Percentiles rank a stretch among this genome's conserved stretches.
Conservation (phyloP, 2,329 filamentous ascomycete species). For the Epichloe typhina region DNA sequence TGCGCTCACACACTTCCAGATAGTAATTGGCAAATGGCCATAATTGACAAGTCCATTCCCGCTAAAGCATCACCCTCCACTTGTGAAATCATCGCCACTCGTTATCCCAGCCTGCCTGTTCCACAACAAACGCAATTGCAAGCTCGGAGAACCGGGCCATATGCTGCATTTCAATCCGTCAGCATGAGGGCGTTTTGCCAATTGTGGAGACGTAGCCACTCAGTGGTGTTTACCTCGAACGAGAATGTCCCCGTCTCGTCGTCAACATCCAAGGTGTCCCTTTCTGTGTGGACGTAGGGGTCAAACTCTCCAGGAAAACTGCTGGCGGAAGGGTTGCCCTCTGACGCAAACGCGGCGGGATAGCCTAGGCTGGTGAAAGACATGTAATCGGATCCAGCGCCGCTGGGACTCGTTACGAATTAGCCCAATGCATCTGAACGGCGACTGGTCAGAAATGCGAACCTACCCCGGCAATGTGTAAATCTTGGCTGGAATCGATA, state of each 20-base stretch:
- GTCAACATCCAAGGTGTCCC: constrained; percentile 25
- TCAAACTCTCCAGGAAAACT: constrained; percentile 22
- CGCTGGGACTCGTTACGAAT: constrained; percentile 7
- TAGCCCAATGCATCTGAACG: not conserved
- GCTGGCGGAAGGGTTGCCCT: constrained; percentile 22
- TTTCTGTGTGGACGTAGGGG: constrained; percentile 23
- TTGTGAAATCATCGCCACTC: constrained; percentile 19
- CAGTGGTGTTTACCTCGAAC: constrained; percentile 16
- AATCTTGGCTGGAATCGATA: constrained; percentile 21
- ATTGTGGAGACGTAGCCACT: not conserved
- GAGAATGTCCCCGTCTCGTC: constrained; percentile 25
- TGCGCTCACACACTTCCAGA: too few species aligned
- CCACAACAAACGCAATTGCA: constrained; percentile 25
- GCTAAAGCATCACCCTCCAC: not conserved
- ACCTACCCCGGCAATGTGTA: constrained; percentile 19
- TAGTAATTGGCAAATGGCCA: too few species aligned
- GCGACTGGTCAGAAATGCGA: not conserved
- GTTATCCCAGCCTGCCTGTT: constrained; percentile 27
- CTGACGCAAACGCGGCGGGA: constrained; percentile 24
- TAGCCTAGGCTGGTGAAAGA: constrained; percentile 26
- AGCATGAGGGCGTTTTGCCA: constrained; percentile 1
- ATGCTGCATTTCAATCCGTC: constrained; percentile 13
- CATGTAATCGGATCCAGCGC: constrained; percentile 29
- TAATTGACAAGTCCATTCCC: too few species aligned
- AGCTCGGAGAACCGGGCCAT: constrained; percentile 28